Conservation (phyloP, 2,329 filamentous ascomycete species). For the Dothistroma pini region DNA sequence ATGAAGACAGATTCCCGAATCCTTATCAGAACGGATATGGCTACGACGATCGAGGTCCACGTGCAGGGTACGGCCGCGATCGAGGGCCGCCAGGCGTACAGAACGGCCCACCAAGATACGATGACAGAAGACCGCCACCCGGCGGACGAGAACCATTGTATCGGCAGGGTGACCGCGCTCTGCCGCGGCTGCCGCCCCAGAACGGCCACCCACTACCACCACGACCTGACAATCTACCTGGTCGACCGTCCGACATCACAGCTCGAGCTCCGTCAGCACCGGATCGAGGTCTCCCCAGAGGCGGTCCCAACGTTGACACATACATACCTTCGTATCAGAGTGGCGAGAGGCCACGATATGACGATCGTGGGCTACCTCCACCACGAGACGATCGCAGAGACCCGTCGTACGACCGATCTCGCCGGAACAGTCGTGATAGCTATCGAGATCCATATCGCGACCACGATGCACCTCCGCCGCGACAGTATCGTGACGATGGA, state of each 20-base stretch:
- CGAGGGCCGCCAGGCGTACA: constrained; percentile 36
- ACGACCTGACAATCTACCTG: constrained; percentile 21
- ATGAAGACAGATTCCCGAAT: constrained; percentile 54
- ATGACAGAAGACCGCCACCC: constrained; percentile 27
- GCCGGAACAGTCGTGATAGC: constrained; percentile 23
- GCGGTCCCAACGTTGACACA: constrained; percentile 36
- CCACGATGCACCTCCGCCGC: constrained; percentile 20
- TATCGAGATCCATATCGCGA: constrained; percentile 23
- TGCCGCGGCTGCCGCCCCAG: constrained; percentile 16
- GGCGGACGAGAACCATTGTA: constrained; percentile 25
- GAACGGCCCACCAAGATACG: constrained; percentile 23
- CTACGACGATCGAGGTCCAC: constrained; percentile 23
- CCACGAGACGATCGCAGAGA: constrained; percentile 18
- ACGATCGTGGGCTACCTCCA: constrained; percentile 12
- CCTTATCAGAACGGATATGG: constrained; percentile 30
- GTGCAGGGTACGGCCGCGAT: constrained; percentile 28
- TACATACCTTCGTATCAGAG: constrained; percentile 45
- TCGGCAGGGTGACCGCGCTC: constrained; percentile 22
- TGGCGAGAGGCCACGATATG: constrained; percentile 10
- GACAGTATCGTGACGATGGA: constrained; percentile 23
- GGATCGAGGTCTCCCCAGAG: constrained; percentile 12
- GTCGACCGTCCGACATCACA: constrained; percentile 27
- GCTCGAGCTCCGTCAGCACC: constrained; percentile 28
- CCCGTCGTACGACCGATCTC: constrained; percentile 19
- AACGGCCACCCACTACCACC: constrained; percentile 33